Conservation (phyloP, 2,329 filamentous ascomycete genomes). For the Pyrenochaeta sp. region DNA sequence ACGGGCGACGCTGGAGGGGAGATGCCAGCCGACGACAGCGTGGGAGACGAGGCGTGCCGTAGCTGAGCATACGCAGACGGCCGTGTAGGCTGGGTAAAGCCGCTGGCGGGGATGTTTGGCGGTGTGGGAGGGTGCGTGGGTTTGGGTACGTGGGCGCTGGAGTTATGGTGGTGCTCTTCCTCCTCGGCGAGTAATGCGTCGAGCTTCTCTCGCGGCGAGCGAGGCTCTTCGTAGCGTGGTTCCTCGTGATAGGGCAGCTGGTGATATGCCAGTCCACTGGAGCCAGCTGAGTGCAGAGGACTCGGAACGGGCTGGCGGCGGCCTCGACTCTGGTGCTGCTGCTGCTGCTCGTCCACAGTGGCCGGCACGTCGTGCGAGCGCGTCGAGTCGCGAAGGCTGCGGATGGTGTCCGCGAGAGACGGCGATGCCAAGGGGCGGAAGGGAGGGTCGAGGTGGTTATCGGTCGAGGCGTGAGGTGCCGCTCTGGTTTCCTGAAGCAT, state of each 20-base stretch:
- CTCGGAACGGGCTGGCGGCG: constrained; percentile 38
- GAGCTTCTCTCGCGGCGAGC: constrained; percentile 50
- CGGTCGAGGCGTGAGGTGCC: constrained; percentile 10
- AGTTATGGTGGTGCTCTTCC: constrained; percentile 20
- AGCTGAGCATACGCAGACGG: constrained; percentile 44
- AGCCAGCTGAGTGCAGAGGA: constrained; percentile 34
- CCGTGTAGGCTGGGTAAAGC: constrained; percentile 28
- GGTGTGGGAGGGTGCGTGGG: constrained; percentile 18
- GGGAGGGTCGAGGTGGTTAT: constrained; percentile 19
- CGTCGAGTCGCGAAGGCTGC: constrained; percentile 42
- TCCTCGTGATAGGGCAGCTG: constrained; percentile 37
- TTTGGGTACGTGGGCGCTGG: constrained; percentile 23
- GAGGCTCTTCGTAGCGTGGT: constrained; percentile 48
- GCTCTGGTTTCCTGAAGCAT: constrained; percentile 35
- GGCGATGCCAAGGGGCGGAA: constrained; percentile 20
- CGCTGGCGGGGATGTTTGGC: constrained; percentile 16
- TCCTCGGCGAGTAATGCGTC: constrained; percentile 50
- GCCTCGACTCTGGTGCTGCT: constrained; percentile 3
- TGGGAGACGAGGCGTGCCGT: constrained; percentile 47
- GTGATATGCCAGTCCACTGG: constrained; percentile 15
- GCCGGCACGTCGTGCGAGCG: constrained; percentile 27
- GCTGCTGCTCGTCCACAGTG: constrained; percentile 26
- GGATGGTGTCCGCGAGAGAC: constrained; percentile 43
- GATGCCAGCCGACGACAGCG: constrained; percentile 39
- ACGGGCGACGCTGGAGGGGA: constrained; percentile 47